Percentiles rank a stretch among this genome's conserved stretches.
These are phyloP conservation scores for Trichoderma asperelloides DNA, from an alignment of 495 filamentous ascomycete species.

Conservation along the genomic window DNA sequence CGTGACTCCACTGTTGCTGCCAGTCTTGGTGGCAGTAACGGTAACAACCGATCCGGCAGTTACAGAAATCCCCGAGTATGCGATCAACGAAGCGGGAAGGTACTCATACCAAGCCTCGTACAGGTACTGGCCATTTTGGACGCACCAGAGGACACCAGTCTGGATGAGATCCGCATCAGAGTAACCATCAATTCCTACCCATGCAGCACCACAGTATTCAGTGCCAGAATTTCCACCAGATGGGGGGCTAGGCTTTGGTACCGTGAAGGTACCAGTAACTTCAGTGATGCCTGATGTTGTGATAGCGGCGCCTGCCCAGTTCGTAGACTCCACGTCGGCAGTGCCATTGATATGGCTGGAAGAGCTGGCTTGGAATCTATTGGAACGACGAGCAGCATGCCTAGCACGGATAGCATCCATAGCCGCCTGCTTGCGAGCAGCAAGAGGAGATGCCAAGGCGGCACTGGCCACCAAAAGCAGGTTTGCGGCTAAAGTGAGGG, in stretches of 20 bases:
- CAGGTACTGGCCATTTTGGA: neutral
- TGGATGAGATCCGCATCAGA: neutral
- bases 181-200: neutral
- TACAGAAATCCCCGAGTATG: neutral
- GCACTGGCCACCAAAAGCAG: neutral
- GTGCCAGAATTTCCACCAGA: neutral
- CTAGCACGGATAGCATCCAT: neutral
- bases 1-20: constrained; percentile 21
- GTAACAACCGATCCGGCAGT: neutral
- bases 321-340: neutral
- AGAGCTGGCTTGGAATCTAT: neutral
- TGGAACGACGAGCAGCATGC: neutral
- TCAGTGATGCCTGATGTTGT: neutral
- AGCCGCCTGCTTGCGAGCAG: neutral
- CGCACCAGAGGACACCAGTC: neutral
- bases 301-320: neutral
- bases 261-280: neutral
- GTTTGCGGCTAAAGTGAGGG: neutral
- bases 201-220: neutral
- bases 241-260: neutral
- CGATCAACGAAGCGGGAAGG: neutral
- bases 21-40: neutral
- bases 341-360: neutral
- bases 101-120: neutral
- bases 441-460: neutral